Percentiles rank a stretch among this genome's conserved stretches.
Conservation (phyloP, 345 rosid species). For the thale cress (Arabidopsis thaliana) region TAIR10.1 NC_003070.9:17180001-17180500, state of each 20-base stretch:
- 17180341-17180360: conserved; percentile 87
- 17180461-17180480: neutral
- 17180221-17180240: neutral
- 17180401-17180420: conserved; percentile 84
- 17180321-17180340: conserved; percentile 92
- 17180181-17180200: conserved; percentile 83
- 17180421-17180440: conserved; percentile 45
- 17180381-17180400: conserved; percentile 94
- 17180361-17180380: conserved; percentile 84
- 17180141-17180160: conserved; percentile 87
- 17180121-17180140: conserved; percentile 99
- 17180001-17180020: conserved; percentile 47
- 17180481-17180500: conserved; percentile 32
- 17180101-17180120: conserved; percentile 78
- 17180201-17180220: conserved; percentile 93
- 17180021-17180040: conserved; percentile 84
- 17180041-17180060: conserved; percentile 80
- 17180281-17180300: conserved; percentile 57
- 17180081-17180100: conserved; percentile 86
- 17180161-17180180: conserved; percentile 77
- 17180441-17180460: conserved; percentile 21
- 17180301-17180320: conserved; percentile 91
- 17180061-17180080: conserved; percentile 90
- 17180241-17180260: neutral
- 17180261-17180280: conserved; percentile 7